Evolutionary conservation across 768 basidiomycete genomes (phyloP).

Genomic region (Coprinopsis strossmayeri): DNA sequence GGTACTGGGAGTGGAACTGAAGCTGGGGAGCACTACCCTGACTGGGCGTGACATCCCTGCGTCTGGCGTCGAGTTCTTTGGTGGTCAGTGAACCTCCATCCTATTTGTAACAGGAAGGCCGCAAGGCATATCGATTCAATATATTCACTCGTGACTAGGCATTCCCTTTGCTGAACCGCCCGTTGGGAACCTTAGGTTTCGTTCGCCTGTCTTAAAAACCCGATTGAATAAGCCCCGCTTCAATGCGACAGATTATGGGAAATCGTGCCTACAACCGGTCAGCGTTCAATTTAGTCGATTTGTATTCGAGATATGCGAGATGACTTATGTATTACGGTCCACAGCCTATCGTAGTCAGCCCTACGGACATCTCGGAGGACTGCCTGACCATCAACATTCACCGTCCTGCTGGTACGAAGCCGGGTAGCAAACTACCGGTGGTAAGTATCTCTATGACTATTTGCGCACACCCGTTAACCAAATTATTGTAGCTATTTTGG

Average conservation of each 20-base stretch:
- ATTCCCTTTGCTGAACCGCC: conserved; percentile 53
- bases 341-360: conserved; percentile 13
- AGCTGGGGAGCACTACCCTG: conserved; percentile 31
- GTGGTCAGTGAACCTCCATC: conserved; percentile 24
- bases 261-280: conserved; percentile 43
- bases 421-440: conserved; percentile 28
- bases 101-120: too few species aligned
- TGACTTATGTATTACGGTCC: neutral
- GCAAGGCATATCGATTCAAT: too few species aligned
- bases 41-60: conserved; percentile 27
- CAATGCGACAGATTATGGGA: conserved; percentile 40
- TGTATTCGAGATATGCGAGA: neutral
- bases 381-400: conserved; percentile 56
- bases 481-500: too few species aligned
- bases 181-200: conserved; percentile 38
- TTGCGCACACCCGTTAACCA: too few species aligned
- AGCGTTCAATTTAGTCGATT: conserved; percentile 7
- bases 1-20: too few species aligned
- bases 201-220: conserved; percentile 38
- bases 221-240: conserved; percentile 25
- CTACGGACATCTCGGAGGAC: conserved; percentile 36
- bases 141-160: too few species aligned
- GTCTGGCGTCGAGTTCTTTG: conserved; percentile 38
- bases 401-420: conserved; percentile 32
- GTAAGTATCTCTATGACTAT: too few species aligned